Base-by-base conservation (phyloP, 2,329 filamentous ascomycete genomes). In the Fusarium solani-melongenae region DNA sequence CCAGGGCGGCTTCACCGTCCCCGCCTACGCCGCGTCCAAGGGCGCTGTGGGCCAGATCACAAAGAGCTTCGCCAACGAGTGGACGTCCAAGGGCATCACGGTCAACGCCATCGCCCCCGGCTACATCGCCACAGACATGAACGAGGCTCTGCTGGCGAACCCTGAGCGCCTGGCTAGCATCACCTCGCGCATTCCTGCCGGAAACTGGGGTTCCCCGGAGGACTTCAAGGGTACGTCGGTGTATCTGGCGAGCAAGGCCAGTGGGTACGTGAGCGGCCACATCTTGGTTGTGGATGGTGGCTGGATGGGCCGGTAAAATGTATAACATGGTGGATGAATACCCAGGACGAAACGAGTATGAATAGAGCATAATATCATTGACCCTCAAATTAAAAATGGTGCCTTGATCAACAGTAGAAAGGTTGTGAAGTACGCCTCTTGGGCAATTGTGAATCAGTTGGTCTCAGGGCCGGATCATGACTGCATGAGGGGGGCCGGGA, bases 111-210 rank as follows among this genome's bases (percentile, higher is more conserved):
- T 98, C 79, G 94, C 95, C 3, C 95, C 95, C 0, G 95, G 95
- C 0, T 98, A 98, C 82, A 94, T 97, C 76, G 93, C 90, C 58
- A 98, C 95, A n/a, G 95, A 98, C 69, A 98, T 98, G 95, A 98
- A 98, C 81, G 88, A 88, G 74, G 95, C 94, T 4, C 83, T 98
- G 78, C 89, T 97, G 49, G 89, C 91, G 59, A 91, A 98, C 81
- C 82, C 88, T 77, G 89, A 88, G 75, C 86, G 95, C 38, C 88
- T 93, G 69, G 89, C 87, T 72, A 92, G 92, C 78, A 98, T 98
- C 76, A 88, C 93, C 78, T 91, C 90, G 36, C 86, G 94, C 65
- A 98, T 98, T 77, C 95, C 95, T 0, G 94, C 93, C 1, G 94
- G 93, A 0, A 86, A 94, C 75, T 97, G 95, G 94, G 95, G 94